Base-by-base conservation (phyloP, 129 eudicot species). In the Scalesia atractyloides region DNA sequence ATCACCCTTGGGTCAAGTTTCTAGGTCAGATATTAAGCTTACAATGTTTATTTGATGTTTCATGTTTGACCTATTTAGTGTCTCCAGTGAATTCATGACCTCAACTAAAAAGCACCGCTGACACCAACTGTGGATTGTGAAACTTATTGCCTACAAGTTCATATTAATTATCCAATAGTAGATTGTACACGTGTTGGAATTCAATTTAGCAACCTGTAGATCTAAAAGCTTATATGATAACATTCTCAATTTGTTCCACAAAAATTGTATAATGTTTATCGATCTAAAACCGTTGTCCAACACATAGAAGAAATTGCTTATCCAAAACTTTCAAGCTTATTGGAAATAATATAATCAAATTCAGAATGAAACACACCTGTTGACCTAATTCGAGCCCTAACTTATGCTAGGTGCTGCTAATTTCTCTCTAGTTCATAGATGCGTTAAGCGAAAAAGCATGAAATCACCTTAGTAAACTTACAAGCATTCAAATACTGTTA, bases 351-450 rank as follows among this genome's bases (percentile, higher is more conserved):
- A 24, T 26, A 41, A 53, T 3, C 19, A 53, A 11, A 74, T 73
- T 48, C 37, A 61, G 3, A 34, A 1, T 9, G 5, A 34, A 51
- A 34, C 10, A 58, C 14, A 51, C 17, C 17, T 51, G n/a, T 7
- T 56, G 52, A 24, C 36, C 14, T 30, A 74, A 24, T 26, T 53
- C 17, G 49, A 68, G 57, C 60, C 80, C 51, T 67, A 66, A 43
- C 5, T 13, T 36, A 67, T 44, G 33, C 11, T 75, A 20, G 34
- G 12, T 39, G 16, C 37, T 39, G 16, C 37, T 60, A 30, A 73
- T 6, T n/a, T 73, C 41, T 41, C 9, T 30, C 11, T 15, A 20
- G 10, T 41, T 19, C 2, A 26, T 43, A 11, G n/a, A 43, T 36
- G 8, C 36, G n/a, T 15, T 3, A 41, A 36, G 51, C 3, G 72